Evolutionary conservation across 805 yeast species (phyloP).

Genomic region (Candida endomychidarum): DNA sequence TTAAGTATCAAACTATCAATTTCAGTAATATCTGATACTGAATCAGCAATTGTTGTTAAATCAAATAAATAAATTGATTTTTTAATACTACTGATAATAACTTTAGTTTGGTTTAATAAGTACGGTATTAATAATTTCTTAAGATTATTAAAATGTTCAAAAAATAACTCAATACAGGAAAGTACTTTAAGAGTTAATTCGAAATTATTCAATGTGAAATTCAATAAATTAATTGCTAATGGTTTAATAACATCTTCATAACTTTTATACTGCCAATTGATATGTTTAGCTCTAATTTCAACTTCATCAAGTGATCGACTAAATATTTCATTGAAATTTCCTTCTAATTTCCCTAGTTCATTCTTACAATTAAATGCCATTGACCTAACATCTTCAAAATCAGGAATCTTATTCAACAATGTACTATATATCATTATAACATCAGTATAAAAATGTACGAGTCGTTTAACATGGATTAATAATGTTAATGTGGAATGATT

Average conservation of each 20-base stretch:
- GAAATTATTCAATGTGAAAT: constrained; percentile 19
- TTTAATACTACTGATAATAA: constrained; percentile 25
- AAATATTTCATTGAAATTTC: constrained; percentile 30
- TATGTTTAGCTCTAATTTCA: constrained; percentile 7
- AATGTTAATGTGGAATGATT: constrained; percentile 28
- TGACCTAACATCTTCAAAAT: constrained; percentile 41
- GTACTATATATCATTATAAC: constrained; percentile 40
- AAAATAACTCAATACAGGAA: constrained; percentile 39
- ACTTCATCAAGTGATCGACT: constrained; percentile 18
- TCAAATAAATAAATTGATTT: constrained; percentile 28
- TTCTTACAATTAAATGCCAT: constrained; percentile 26
- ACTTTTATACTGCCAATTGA: constrained; percentile 25
- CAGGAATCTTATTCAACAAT: constrained; percentile 36
- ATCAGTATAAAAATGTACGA: constrained; percentile 39
- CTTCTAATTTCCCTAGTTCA: constrained; percentile 27
- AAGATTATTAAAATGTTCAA: constrained; percentile 37
- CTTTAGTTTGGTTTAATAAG: constrained; percentile 31
- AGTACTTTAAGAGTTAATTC: constrained; percentile 23
- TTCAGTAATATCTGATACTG: constrained; percentile 20
- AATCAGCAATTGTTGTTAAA: constrained; percentile 33
- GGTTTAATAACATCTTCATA: constrained; percentile 27
- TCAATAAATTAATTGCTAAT: constrained; percentile 19
- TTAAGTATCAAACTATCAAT: constrained; percentile 23
- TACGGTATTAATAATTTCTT: constrained; percentile 38
- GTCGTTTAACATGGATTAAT: constrained; percentile 28